phyloP scores from a whole-genome alignment of 2,329 filamentous ascomycete species.

The Colletotrichum tabaci region DNA sequence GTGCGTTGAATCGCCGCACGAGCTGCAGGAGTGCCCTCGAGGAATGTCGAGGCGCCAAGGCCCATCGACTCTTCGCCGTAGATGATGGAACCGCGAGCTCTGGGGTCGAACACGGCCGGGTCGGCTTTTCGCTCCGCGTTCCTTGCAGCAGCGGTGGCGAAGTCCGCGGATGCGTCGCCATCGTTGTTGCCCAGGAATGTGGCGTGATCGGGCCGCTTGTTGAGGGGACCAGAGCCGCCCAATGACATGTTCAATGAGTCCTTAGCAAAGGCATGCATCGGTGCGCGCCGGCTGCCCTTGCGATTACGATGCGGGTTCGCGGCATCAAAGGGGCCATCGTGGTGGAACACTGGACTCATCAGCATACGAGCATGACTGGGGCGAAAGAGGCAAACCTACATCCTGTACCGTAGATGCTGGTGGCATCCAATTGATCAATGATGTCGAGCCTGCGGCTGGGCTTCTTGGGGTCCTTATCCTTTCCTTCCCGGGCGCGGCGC shows the following conservation, averaged over 20 bases:
- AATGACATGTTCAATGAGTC: slow-evolving; percentile 93
- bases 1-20: slow-evolving; percentile 82
- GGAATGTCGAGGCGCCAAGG: slow-evolving; percentile 93
- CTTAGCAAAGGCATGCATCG: slow-evolving; percentile 96
- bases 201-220: slow-evolving; percentile 85
- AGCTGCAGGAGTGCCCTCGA: slow-evolving; percentile 93
- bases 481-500: slow-evolving; percentile 64
- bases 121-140: slow-evolving; percentile 50
- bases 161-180: slow-evolving; percentile 91
- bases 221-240: slow-evolving; percentile 88
- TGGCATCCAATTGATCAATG: slow-evolving; percentile 97
- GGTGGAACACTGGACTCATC: slow-evolving; percentile 83
- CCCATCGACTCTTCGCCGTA: slow-evolving; percentile 89
- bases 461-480: slow-evolving; percentile 64
- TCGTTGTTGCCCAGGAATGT: slow-evolving; percentile 86
- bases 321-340: slow-evolving; percentile 97
- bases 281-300: slow-evolving; percentile 84
- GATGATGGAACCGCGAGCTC: slow-evolving; percentile 76
- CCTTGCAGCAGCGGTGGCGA: slow-evolving; percentile 59
- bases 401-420: slow-evolving; percentile 94
- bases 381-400: slow-evolving; percentile 68
- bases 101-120: slow-evolving; percentile 77
- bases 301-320: slow-evolving; percentile 95
- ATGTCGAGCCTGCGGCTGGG: slow-evolving; percentile 79
- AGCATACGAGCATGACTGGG: slow-evolving; percentile 25